Base-by-base conservation (phyloP, 805 yeast genomes). In the Saturnispora besseyi region DNA sequence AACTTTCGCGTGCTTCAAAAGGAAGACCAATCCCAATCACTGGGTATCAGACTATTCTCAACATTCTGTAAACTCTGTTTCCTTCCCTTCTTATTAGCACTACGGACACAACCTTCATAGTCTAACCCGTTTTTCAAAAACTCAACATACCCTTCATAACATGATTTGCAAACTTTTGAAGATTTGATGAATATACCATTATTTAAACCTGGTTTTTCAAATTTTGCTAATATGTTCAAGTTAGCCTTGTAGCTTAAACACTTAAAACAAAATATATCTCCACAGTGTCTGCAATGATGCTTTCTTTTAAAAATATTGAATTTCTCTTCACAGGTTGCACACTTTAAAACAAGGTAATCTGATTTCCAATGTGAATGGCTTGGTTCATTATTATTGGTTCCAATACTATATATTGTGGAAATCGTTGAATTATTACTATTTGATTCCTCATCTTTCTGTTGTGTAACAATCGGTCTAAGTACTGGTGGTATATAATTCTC, bases 261-360 rank as follows among this genome's bases (percentile, higher is more conserved):
- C 12, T 52, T 53, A 48, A 57, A 61, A 54, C 81, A 76, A 46
- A 69, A 73, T 10, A 75, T 70, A 31, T 65, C 64, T 3, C 81
- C 81, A 59, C 81, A 76, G 52, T 71, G 75, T 15, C 81, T 55
- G 55, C 81, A 76, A 57, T 76, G 81, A 57, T 76, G 81, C 48
- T 73, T 65, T 41, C 72, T 58, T 41, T 57, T 55, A 15, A 70
- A 56, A 12, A 68, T 29, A 6, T 57, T 52, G 51, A 68, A 68
- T 15, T 42, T 52, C 12, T 45, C 18, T 22, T 47, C 22, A 51
- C 72, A 68, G 11, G 51, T 54, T 5, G 48, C 62, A 60, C 82
- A 78, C 45, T 64, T 63, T 47, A 59, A 54, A n/a, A 62, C 36
- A n/a, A 58, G 55, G 15, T 56, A 58, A 59, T 77, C 72, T 21